Conservation (phyloP, 805 yeast species). For the Saturnispora sanitii region DNA sequence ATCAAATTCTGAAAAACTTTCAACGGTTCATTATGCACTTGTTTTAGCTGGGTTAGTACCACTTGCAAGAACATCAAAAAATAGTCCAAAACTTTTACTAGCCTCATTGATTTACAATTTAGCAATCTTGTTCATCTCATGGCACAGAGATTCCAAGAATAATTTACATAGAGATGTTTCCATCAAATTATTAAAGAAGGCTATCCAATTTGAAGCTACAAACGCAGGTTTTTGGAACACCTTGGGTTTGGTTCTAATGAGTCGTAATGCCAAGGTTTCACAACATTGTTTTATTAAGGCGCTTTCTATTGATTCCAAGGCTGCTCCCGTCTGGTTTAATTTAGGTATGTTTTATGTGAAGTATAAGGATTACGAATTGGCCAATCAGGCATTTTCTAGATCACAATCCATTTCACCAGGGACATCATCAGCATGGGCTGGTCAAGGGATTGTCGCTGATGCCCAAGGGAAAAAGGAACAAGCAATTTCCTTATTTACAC, state of each 20-base stretch:
- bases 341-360: slow-evolving; percentile 68
- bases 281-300: slow-evolving; percentile 94
- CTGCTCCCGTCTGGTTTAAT: slow-evolving; percentile 67
- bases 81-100: slow-evolving; percentile 38
- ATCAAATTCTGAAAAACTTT: neutral
- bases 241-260: slow-evolving; percentile 65
- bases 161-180: slow-evolving; percentile 36
- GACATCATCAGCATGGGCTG: slow-evolving; percentile 70
- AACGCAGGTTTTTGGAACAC: slow-evolving; percentile 74
- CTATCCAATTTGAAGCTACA: slow-evolving; percentile 62
- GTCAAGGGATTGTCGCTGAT: slow-evolving; percentile 59
- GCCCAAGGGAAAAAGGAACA: slow-evolving; percentile 37
- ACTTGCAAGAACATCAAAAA: slow-evolving; percentile 26
- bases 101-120: slow-evolving; percentile 56
- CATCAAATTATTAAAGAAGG: slow-evolving; percentile 47
- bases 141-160: slow-evolving; percentile 25
- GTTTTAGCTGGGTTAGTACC: slow-evolving; percentile 42
- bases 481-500: slow-evolving; percentile 59
- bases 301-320: slow-evolving; percentile 54
- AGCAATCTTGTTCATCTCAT: slow-evolving; percentile 53
- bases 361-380: slow-evolving; percentile 59
- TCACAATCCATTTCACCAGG: slow-evolving; percentile 81
- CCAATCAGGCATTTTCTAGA: slow-evolving; percentile 59
- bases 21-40: slow-evolving; percentile 22
- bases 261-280: slow-evolving; percentile 57